These are phyloP conservation scores for Nakaseomyces kungkrabaensis DNA, from an alignment of 1,139 yeast species.

Conservation along the genomic window DNA sequence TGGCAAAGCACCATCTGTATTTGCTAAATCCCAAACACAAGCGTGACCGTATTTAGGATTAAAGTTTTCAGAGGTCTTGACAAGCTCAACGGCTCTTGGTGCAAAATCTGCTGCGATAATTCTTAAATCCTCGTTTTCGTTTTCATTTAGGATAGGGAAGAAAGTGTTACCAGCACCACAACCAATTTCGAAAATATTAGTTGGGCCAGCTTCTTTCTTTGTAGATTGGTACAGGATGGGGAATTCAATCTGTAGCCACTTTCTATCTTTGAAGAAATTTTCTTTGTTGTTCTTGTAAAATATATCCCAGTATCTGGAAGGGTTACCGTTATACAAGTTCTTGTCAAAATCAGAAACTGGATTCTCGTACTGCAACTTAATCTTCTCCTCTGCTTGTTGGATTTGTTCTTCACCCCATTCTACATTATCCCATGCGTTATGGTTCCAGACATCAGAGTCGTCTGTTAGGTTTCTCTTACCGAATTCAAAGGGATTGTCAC, in stretches of 20 bases:
- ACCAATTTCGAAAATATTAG: constrained; percentile 80
- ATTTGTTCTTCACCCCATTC: constrained; percentile 95
- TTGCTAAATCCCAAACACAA: constrained; percentile 93
- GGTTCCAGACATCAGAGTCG: constrained; percentile 77
- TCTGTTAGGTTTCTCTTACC: constrained; percentile 73
- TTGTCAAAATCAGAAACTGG: constrained; percentile 88
- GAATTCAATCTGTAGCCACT: constrained; percentile 92
- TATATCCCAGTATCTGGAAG: constrained; percentile 92
- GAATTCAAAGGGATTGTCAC: constrained; percentile 83
- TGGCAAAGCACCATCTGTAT: constrained; percentile 63
- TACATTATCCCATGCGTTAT: constrained; percentile 97
- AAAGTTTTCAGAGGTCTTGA: constrained; percentile 53
- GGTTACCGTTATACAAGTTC: constrained; percentile 65
- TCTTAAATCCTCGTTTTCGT: constrained; percentile 64
- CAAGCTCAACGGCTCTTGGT: constrained; percentile 81
- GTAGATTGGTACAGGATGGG: constrained; percentile 78
- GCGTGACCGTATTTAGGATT: constrained; percentile 62
- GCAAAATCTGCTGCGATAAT: constrained; percentile 88
- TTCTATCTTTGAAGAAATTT: constrained; percentile 91
- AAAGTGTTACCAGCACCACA: constrained; percentile 98
- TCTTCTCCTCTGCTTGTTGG: constrained; percentile 61
- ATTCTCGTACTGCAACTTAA: constrained; percentile 60
- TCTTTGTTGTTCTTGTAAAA: constrained; percentile 85
- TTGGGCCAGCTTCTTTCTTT: constrained; percentile 54
- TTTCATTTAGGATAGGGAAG: constrained; percentile 77